Evolutionary conservation across 495 filamentous ascomycete genomes (phyloP).

Genomic region (Hyaloscypha variabilis): DNA sequence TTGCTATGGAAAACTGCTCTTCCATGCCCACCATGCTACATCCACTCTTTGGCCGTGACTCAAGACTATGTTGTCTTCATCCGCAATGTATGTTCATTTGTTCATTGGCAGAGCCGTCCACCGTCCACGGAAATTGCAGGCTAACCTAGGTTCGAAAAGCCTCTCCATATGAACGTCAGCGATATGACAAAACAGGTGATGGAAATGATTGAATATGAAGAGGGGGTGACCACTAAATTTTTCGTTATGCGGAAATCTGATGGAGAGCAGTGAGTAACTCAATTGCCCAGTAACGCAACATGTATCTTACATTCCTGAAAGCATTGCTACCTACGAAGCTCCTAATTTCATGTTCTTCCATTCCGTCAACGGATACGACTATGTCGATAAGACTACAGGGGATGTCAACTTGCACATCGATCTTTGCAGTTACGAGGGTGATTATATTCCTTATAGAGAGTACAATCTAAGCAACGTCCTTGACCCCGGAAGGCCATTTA

Average conservation of each 20-base stretch:
- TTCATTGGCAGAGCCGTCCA: no score
- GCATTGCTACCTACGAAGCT: slow-evolving; percentile 9
- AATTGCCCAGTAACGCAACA: neutral
- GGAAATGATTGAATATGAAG: slow-evolving; percentile 16
- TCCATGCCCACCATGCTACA: slow-evolving; percentile 9
- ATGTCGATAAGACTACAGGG: slow-evolving; percentile 5
- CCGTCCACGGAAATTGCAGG: no score
- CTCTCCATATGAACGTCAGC: slow-evolving; percentile 7
- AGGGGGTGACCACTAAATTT: neutral
- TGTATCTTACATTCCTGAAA: neutral
- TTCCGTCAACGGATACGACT: slow-evolving; percentile 14
- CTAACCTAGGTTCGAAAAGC: no score
- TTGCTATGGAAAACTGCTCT: slow-evolving; percentile 6
- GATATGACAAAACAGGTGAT: slow-evolving; percentile 12
- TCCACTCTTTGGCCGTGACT: slow-evolving; percentile 13
- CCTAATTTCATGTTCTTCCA: slow-evolving; percentile 20
- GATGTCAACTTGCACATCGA: slow-evolving; percentile 14
- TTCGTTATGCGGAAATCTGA: slow-evolving; percentile 9
- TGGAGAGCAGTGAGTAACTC: slow-evolving; percentile 9
- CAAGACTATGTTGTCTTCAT: slow-evolving; percentile 16
- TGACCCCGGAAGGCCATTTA: slow-evolving; percentile 4
- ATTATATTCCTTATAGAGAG: slow-evolving; percentile 12
- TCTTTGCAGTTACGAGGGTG: slow-evolving; percentile 15
- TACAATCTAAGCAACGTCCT: slow-evolving; percentile 15
- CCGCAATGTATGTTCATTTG: slow-evolving; percentile 8